phyloP scores from a whole-genome alignment of 2,329 filamentous ascomycete genomes.

The Xylariomycetidae sp. region DNA sequence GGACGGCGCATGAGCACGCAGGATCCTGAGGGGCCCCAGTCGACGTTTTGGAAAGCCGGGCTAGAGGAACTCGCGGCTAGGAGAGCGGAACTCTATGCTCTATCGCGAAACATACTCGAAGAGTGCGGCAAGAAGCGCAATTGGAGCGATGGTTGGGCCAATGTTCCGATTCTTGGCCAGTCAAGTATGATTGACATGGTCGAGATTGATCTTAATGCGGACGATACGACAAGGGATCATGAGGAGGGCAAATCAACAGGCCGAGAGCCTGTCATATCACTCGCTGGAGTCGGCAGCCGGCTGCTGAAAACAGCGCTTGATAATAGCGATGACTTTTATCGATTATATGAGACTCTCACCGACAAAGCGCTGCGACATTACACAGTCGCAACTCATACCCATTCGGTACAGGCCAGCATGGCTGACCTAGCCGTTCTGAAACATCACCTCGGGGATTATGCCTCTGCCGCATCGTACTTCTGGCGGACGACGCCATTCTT shows the following conservation, averaged over 20 bases:
- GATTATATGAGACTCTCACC: conserved; percentile 71
- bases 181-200: conserved; percentile 46
- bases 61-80: conserved; percentile 78
- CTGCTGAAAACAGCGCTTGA: conserved; percentile 58
- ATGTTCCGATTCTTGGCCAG: conserved; percentile 48
- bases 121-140: conserved; percentile 64
- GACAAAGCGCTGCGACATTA: conserved; percentile 81
- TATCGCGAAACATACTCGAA: conserved; percentile 77
- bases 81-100: conserved; percentile 74
- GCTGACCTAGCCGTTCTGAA: conserved; percentile 85
- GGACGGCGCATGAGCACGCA: conserved; percentile 35
- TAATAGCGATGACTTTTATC: conserved; percentile 60
- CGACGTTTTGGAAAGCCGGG: conserved; percentile 57
- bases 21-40: conserved; percentile 36
- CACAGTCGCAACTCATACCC: conserved; percentile 69
- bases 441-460: conserved; percentile 69
- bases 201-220: conserved; percentile 51
- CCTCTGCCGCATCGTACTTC: conserved; percentile 71
- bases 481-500: conserved; percentile 75
- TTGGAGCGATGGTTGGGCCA: conserved; percentile 74
- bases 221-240: conserved; percentile 28
- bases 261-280: conserved; percentile 17
- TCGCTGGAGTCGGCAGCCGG: conserved; percentile 48
- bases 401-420: conserved; percentile 72
- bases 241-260: conserved; percentile 10